A percentile compares a stretch with the other conserved stretches of the same genome.
These are phyloP conservation scores for Schizothecium vesticola DNA, from an alignment of 495 filamentous ascomycete genomes.

Conservation along the genomic window DNA sequence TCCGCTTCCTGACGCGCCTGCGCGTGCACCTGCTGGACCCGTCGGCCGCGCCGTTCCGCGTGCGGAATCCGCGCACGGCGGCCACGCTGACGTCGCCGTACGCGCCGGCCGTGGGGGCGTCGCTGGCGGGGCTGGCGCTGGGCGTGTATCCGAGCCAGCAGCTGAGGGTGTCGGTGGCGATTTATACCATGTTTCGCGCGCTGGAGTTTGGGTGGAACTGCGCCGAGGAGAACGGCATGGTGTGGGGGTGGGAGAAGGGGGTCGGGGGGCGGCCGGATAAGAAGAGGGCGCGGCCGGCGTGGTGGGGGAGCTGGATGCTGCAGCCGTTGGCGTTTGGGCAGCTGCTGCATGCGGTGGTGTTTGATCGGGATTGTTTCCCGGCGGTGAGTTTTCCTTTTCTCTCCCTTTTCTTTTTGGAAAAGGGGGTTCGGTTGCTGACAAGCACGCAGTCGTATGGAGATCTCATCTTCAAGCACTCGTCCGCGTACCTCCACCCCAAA, in stretches of 20 bases:
- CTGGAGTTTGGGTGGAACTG: slow-evolving; percentile 84
- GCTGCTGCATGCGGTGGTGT: slow-evolving; percentile 84
- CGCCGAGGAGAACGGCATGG: slow-evolving; percentile 71
- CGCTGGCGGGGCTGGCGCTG: slow-evolving; percentile 74
- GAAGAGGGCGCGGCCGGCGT: slow-evolving; percentile 56
- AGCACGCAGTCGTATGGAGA: slow-evolving; percentile 53
- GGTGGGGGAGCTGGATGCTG: slow-evolving; percentile 96
- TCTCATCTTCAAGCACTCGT: slow-evolving; percentile 67
- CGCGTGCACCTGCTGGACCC: slow-evolving; percentile 71
- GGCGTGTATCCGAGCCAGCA: slow-evolving; percentile 73
- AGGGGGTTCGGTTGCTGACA: slow-evolving; percentile 9
- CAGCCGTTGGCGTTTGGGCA: slow-evolving; percentile 91
- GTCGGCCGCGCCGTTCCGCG: slow-evolving; percentile 68
- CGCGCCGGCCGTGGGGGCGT: slow-evolving; percentile 83
- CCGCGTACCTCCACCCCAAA: slow-evolving; percentile 69
- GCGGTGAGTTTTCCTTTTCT: slow-evolving; percentile 23
- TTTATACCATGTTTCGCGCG: slow-evolving; percentile 71
- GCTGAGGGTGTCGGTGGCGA: slow-evolving; percentile 69
- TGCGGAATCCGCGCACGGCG: slow-evolving; percentile 72
- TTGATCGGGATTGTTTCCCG: slow-evolving; percentile 86
- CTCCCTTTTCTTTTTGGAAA: too few relatives aligned
- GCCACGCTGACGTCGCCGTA: slow-evolving; percentile 70
- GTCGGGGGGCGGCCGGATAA: slow-evolving; percentile 30
- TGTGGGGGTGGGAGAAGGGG: slow-evolving; percentile 52
- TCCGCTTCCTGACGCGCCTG: slow-evolving; percentile 81